Conservation (phyloP, 2,329 filamentous ascomycete genomes). For the Alternaria tenuissima region DNA sequence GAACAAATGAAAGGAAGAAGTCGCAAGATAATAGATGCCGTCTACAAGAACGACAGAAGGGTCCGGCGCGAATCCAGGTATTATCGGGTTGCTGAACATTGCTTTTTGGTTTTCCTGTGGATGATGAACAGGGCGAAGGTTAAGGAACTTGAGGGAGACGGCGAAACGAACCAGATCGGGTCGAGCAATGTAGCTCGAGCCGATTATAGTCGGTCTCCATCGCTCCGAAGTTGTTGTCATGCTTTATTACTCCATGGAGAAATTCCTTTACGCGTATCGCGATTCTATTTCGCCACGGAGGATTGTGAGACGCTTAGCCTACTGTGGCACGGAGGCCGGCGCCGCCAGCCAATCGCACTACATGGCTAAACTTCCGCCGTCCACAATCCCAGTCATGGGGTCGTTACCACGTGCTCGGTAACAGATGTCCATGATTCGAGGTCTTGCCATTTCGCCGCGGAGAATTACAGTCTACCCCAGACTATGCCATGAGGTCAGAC, state of each 20-base stretch:
- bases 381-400: not conserved
- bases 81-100: constrained; percentile 36
- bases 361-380: not conserved
- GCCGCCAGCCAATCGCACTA: not conserved
- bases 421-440: not conserved
- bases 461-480: not conserved
- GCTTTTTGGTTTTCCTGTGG: not conserved
- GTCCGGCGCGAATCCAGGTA: constrained; percentile 59
- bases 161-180: not conserved
- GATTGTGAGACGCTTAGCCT: not conserved
- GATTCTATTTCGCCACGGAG: not conserved
- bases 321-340: not conserved
- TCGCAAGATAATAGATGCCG: constrained; percentile 58
- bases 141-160: not conserved
- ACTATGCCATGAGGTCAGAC: no score
- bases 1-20: constrained; percentile 60
- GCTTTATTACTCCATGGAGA: not conserved
- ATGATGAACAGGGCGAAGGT: not conserved
- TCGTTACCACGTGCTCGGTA: not conserved
- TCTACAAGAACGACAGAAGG: constrained; percentile 53
- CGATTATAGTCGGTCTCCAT: not conserved
- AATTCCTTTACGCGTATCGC: not conserved
- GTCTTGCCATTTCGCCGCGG: not conserved
- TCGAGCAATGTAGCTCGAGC: not conserved
- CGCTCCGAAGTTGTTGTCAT: not conserved